Evolutionary conservation across 2,329 filamentous ascomycete species (phyloP).

Genomic region (Monosporascus sp.): DNA sequence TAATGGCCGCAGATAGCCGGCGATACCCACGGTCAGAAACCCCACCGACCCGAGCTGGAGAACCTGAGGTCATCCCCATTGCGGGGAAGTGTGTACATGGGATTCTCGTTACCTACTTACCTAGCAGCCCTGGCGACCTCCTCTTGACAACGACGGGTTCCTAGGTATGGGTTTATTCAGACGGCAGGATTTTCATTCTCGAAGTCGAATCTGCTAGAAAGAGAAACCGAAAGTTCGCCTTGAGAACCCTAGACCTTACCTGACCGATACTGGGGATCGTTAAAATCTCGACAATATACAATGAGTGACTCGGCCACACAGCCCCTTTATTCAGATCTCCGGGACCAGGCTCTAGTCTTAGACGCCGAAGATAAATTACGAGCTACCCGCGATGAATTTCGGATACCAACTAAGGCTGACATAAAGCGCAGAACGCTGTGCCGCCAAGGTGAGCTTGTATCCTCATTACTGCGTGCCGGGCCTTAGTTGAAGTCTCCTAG

Average conservation of each 20-base stretch:
- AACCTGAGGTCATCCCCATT: background rate
- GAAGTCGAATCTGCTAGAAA: background rate
- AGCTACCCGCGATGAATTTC: slow-evolving; percentile 25
- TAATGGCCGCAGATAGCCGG: too few species aligned
- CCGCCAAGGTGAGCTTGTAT: slow-evolving; percentile 13
- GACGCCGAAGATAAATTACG: slow-evolving; percentile 23
- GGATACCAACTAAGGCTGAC: slow-evolving; percentile 25
- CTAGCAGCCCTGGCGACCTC: background rate
- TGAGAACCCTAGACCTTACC: background rate
- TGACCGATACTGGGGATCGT: background rate
- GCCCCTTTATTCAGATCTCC: slow-evolving; percentile 19
- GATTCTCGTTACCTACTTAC: background rate
- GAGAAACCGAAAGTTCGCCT: background rate
- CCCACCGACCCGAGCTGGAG: background rate
- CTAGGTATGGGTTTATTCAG: too few species aligned
- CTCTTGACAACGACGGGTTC: too few species aligned
- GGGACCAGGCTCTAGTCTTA: slow-evolving; percentile 22
- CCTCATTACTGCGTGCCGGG: slow-evolving; percentile 8
- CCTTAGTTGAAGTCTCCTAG: slow-evolving; percentile 20
- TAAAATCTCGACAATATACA: slow-evolving; percentile 2
- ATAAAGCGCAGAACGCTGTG: slow-evolving; percentile 24
- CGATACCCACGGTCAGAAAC: background rate
- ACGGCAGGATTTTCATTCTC: too few species aligned
- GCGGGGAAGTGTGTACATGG: background rate
- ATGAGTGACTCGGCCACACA: slow-evolving; percentile 17